Percentiles rank a stretch among this genome's conserved stretches.
Conservation (phyloP, 305 asterid genomes). For the Galium porrigens region DNA sequence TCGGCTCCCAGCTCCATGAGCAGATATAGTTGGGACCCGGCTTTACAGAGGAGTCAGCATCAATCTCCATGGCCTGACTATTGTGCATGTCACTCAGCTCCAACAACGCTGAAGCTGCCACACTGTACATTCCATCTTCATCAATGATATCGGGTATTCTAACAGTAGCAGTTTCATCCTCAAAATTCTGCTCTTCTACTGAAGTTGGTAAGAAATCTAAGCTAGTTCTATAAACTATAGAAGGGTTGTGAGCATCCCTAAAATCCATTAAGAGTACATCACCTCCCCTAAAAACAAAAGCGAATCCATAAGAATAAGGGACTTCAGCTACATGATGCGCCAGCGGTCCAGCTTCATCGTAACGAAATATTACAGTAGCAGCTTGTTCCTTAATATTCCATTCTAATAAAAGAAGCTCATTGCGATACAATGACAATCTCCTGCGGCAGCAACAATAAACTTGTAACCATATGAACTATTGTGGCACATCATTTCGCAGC, state of each 20-base stretch:
- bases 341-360: conserved; percentile 73
- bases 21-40: conserved; percentile 65
- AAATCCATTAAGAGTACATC: conserved; percentile 82
- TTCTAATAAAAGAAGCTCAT: conserved; percentile 66
- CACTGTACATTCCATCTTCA: conserved; percentile 67
- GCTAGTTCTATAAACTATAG: conserved; percentile 48
- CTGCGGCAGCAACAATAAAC: conserved; percentile 27
- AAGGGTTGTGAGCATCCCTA: conserved; percentile 52
- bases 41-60: conserved; percentile 39
- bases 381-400: conserved; percentile 58
- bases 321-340: conserved; percentile 41
- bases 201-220: conserved; percentile 44
- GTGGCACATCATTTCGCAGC: neutral
- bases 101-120: conserved; percentile 93
- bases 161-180: conserved; percentile 25
- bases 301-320: conserved; percentile 69
- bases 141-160: conserved; percentile 70
- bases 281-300: conserved; percentile 78
- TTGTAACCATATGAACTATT: neutral
- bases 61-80: conserved; percentile 78
- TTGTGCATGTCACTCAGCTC: conserved; percentile 80
- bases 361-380: conserved; percentile 54
- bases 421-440: conserved; percentile 51
- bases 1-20: conserved; percentile 96
- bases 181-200: conserved; percentile 46